Evolutionary conservation across 371 early-diverging fungal genomes (phyloP).

Genomic region (Zychaea mexicana): DNA sequence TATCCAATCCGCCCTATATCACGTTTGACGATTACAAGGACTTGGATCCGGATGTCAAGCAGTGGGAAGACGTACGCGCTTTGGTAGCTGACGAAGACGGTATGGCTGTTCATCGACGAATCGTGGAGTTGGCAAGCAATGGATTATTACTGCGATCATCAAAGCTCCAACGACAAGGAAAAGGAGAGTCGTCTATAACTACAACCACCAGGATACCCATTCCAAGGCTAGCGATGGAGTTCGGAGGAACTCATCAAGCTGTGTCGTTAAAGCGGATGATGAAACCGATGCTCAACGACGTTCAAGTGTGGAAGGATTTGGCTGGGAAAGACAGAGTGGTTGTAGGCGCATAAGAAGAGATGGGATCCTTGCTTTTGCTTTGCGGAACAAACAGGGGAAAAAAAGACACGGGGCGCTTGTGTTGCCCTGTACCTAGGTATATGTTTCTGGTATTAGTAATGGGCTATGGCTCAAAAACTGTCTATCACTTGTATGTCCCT

Average conservation of each 20-base stretch:
- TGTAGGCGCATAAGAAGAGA: constrained; percentile 31
- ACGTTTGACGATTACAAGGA: constrained; percentile 65
- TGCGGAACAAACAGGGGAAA: no score
- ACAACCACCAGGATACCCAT: no score
- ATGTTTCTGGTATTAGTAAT: no score
- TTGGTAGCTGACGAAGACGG: constrained; percentile 77
- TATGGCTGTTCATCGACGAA: constrained; percentile 60
- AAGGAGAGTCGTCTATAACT: no score
- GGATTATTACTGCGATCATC: constrained; percentile 20
- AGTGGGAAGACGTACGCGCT: constrained; percentile 89
- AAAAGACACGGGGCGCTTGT: no score
- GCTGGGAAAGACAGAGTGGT: constrained; percentile 66
- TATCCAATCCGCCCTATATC: constrained; percentile 95
- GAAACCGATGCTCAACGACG: constrained; percentile 49
- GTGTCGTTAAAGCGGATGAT: constrained; percentile 40
- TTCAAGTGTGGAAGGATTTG: constrained; percentile 75
- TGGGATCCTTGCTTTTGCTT: no score
- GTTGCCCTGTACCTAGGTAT: no score
- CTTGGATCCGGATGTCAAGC: constrained; percentile 72
- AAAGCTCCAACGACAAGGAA: constrained; percentile 4
- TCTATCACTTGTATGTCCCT: no score
- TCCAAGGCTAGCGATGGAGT: constrained; percentile 81
- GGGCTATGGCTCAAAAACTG: no score
- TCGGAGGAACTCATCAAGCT: constrained; percentile 76
- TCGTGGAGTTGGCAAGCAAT: constrained; percentile 47